These are phyloP conservation scores for Blepharisma undulans DNA, from an alignment of 169 alveolate species.

Conservation along the genomic window DNA sequence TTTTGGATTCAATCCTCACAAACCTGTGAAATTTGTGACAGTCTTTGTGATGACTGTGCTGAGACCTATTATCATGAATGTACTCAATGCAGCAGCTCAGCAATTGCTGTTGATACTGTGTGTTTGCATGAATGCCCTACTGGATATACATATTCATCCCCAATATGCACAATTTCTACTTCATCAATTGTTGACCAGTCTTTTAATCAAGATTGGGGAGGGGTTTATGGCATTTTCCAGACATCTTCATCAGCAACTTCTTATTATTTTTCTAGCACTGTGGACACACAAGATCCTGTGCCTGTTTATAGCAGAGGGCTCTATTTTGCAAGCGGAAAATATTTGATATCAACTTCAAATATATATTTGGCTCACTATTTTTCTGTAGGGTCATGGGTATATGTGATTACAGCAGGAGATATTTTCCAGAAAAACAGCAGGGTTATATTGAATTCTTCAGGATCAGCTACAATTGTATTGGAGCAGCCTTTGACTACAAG, in stretches of 20 bases:
- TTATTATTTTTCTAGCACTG: not conserved
- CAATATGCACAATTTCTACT: not conserved
- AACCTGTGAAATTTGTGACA: not conserved
- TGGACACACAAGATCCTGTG: not conserved
- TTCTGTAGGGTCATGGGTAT: constrained; percentile 10
- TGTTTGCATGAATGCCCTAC: not conserved
- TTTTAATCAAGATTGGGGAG: not conserved
- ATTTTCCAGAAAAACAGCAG: not conserved
- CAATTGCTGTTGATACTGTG: not conserved
- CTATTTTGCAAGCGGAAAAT: not conserved
- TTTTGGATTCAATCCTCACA: not conserved
- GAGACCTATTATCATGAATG: not conserved
- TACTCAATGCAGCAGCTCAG: not conserved
- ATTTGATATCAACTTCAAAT: not conserved
- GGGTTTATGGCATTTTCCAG: not conserved
- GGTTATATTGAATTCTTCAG: not conserved
- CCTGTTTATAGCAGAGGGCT: constrained; percentile 22
- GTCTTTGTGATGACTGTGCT: not conserved
- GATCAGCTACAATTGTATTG: not conserved
- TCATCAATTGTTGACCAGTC: not conserved
- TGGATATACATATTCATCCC: not conserved
- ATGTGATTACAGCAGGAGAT: not conserved
- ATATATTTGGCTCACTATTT: not conserved
- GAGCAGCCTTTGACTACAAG: not conserved
- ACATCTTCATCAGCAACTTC: not conserved